Conservation (phyloP, 2,329 filamentous ascomycete genomes). For the Penicillium sp. region DNA sequence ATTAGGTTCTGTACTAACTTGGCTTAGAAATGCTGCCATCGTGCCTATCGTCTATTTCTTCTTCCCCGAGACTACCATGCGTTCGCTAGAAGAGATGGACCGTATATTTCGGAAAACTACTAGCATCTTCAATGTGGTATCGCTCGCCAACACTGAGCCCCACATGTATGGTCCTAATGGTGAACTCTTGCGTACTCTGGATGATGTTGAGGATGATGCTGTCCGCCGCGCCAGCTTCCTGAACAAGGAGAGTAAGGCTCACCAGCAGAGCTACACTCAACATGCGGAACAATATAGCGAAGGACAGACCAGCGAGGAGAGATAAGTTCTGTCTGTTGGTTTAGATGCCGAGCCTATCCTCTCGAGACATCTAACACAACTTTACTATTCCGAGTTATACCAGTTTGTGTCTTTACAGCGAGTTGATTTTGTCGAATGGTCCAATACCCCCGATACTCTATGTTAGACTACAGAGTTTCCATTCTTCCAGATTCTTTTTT, state of each 20-base stretch:
- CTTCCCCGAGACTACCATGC: slow-evolving; percentile 60
- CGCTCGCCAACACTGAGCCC: slow-evolving; percentile 51
- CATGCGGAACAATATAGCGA: slow-evolving; percentile 20
- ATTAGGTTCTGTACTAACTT: slow-evolving; percentile 7
- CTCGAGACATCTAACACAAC: no score
- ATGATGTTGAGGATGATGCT: slow-evolving; percentile 44
- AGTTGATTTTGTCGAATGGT: no score
- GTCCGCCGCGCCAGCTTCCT: slow-evolving; percentile 33
- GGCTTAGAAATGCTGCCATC: slow-evolving; percentile 51
- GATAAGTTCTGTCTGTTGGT: not conserved
- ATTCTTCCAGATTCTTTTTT: no score
- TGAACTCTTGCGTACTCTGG: slow-evolving; percentile 55
- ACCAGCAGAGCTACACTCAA: slow-evolving; percentile 10
- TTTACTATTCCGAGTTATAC: no score
- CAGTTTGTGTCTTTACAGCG: no score
- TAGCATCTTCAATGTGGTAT: slow-evolving; percentile 41
- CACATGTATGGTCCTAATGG: slow-evolving; percentile 59
- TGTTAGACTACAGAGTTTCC: no score
- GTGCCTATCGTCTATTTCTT: slow-evolving; percentile 57
- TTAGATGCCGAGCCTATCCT: no score
- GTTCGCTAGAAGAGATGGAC: slow-evolving; percentile 67
- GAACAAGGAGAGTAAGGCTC: slow-evolving; percentile 16
- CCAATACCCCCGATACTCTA: no score
- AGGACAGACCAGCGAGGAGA: slow-evolving; percentile 17
- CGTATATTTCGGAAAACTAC: slow-evolving; percentile 60